Base-by-base conservation (phyloP, 257 asterid species). In the Fraxinus cuspidata region DNA sequence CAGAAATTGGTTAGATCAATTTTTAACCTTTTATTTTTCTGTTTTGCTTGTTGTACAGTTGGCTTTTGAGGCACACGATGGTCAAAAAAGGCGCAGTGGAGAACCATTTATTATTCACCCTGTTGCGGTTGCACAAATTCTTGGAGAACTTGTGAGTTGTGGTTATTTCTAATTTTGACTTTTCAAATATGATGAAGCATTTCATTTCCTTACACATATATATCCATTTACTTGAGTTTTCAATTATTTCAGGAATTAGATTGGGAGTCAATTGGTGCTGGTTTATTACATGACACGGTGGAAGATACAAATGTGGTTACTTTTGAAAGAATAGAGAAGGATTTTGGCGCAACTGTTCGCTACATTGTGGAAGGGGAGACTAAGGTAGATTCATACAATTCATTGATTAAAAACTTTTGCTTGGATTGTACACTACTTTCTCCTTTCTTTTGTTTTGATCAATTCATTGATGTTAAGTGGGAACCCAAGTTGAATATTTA, bases 251-350 rank as follows among this genome's bases (percentile, higher is more conserved):
- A 94, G 98, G 98, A 94, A 80, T 78, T 90, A 87, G 97, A 94
- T 83, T 94, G 98, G 97, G 97, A 94, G 86, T 92, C 98, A 27
- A 83, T 94, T 76, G 97, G 96, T 79, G 98, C 98, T 81, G 98
- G 98, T 70, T 89, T 94, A 78, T 88, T 94, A 32, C 98, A 94
- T 89, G 98, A 94, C 82, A 94, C 98, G 2, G 97, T 94, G 65
- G 98, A 94, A 82, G 98, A 94, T 75, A 94, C 98, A 40, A 84
- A 83, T 82, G 85, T 92, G 56, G 96, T 94, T 76, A 87, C 96
- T 71, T 94, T 94, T 80, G 97, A 90, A 81, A 88, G 91, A 76
- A 89, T 92, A 79, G 98, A 94, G 84, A 86, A 87, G 63, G 89
- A 87, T 10, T 94, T 94, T 84, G 98, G 98, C 63, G 56, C 86